A percentile compares a stretch with the other conserved stretches of the same genome.
Evolutionary conservation across 768 basidiomycete species (phyloP).

Genomic region (Termitomyces eurrhizus): DNA sequence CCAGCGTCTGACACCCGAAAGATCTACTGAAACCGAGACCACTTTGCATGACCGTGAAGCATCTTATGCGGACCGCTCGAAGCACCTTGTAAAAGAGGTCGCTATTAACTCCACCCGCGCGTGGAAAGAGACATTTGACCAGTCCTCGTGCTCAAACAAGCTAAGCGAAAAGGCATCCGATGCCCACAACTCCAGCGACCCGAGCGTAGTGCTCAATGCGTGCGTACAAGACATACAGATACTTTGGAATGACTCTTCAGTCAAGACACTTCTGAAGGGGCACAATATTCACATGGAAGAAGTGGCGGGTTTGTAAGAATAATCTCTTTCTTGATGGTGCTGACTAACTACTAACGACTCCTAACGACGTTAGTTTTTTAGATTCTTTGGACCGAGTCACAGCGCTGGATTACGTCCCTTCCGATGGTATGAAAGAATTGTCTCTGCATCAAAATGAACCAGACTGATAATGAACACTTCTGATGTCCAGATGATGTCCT

Average conservation of each 20-base stretch:
- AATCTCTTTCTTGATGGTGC: neutral
- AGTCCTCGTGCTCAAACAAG: conserved; percentile 22
- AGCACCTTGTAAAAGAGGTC: conserved; percentile 37
- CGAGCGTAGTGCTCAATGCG: conserved; percentile 51
- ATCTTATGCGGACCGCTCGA: conserved; percentile 23
- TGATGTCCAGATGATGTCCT: conserved; percentile 59
- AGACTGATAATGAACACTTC: neutral
- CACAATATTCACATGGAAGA: conserved; percentile 63
- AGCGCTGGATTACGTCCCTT: conserved; percentile 56
- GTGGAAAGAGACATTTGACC: conserved; percentile 49
- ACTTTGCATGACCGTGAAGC: conserved; percentile 19
- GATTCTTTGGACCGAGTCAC: conserved; percentile 64
- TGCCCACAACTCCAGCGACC: conserved; percentile 51
- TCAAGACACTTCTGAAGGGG: conserved; percentile 45
- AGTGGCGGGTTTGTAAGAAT: conserved; percentile 66
- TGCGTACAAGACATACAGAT: conserved; percentile 61
- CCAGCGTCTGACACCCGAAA: conserved; percentile 49
- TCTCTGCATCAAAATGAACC: neutral
- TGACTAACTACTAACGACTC: neutral
- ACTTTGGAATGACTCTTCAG: conserved; percentile 58
- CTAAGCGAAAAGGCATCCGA: conserved; percentile 28
- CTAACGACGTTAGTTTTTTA: conserved; percentile 52
- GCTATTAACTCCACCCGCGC: conserved; percentile 46
- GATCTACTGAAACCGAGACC: conserved; percentile 29
- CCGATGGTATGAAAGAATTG: conserved; percentile 46